Base-by-base conservation (phyloP, 2,329 filamentous ascomycete species). In the Helotiales sp. region DNA sequence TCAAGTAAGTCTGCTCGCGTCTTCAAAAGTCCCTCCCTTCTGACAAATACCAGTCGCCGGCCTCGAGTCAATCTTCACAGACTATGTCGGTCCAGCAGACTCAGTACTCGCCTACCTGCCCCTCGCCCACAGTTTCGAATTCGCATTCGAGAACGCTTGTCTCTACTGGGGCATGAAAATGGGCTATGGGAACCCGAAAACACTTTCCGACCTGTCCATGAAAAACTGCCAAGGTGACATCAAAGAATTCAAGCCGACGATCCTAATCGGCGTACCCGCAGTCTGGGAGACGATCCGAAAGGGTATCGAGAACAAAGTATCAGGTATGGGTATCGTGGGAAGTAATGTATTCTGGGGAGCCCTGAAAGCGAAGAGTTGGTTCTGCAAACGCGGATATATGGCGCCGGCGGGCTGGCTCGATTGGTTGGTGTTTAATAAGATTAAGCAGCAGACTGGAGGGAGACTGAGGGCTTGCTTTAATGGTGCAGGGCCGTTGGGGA, bases 231-330 rank as follows among this genome's bases (percentile, higher is more conserved):
- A 89, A 73, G 95, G 96, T 73, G 96, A 99, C 75, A 97, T 99
- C 81, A 91, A 92, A 67, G 93, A 97, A 77, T 91, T 97, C 78
- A 87, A 86, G 73, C 96, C 96, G 0, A 96, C 93, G 0, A 87
- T 97, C 76, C 86, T 99, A 77, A 91, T 97, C 43, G 96, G 96
- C 78, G 96, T 99, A 5, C 96, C 96, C 1, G 94, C 96, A 65
- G 91, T 98, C 37, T 99, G 95, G 94, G 96, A 98, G 82, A 94
- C 93, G 0, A 91, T 98, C 75, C 94, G 93, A 83, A 99, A 99
- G 84, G 95, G 96, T 63, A 92, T 98, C 74, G 84, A 94, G 72
- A 81, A 83, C 74, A 93, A 93, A 79, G 89, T 97, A 65, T 89
- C 91, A 76, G 82, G 85, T 65, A 85, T 89, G 69, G 88, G 89